Evolutionary conservation across 2,329 filamentous ascomycete species (phyloP), one percentile per base, ranked within the genome.

Genomic region (Atkinsonella texensis): DNA sequence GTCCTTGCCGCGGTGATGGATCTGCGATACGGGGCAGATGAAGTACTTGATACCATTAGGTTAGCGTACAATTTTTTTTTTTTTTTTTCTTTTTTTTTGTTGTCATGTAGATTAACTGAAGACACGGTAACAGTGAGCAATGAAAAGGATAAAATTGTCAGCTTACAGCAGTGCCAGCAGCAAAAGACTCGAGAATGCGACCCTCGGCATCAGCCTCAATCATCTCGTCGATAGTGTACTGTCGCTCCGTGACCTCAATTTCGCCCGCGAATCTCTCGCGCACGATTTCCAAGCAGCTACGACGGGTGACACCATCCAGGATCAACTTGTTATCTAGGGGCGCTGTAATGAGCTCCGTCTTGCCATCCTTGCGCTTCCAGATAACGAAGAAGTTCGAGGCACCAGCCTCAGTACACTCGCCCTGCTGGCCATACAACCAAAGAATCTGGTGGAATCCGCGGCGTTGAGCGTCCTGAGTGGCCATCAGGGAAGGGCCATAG

Each of bases 381-480:
- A 95, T 73, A 8, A 95, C 74, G 63, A 96, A 95, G 71, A 95
- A 95, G 70, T 96, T 96, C 62, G 82, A 87, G 12, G 89, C 90
- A 4, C 90, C 90, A 2, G 90, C 90, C 72, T 96, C 90, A 2
- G 90, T 96, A 56, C 94, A 89, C 63, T 81, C 80, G 49, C 79
- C 80, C 59, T 91, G 76, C 41, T 79, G 68, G 1, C 89, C 89
- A 62, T 95, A 93, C 48, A 96, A 76, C 90, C 90, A 96, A n/a
- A 96, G 77, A 52, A 96, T 85, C 75, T 96, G 91, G 63, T 91
- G 80, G 69, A 82, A 96, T 0, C 91, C 90, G 41, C 79, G 71
- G 11, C 71, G 72, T 52, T 82, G 73, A 3, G 90, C 90, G 66
- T 90, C 85, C 17, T 77, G 76, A 47, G 89, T 89, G 3, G 88